Evolutionary conservation across 2,329 filamentous ascomycete genomes (phyloP), one percentile per base, ranked within the genome.

Genomic region (Trichoderma koningii): DNA sequence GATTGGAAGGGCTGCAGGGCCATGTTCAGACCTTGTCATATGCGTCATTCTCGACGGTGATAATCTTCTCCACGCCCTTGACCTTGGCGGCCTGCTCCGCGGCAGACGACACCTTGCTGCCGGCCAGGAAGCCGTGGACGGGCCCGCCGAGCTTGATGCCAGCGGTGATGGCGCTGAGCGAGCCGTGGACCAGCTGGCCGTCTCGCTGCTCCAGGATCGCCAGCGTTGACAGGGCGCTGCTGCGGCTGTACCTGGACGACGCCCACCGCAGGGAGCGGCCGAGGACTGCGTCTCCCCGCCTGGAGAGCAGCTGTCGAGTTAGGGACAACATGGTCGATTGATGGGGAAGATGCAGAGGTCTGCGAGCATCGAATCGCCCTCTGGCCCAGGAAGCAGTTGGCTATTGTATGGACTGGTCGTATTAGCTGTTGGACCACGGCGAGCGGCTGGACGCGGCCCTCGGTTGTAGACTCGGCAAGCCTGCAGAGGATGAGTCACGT

Each of bases 141-240:
- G 89, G 81, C 4, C 93, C 94, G 64, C 94, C 94, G 7, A 98
- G 80, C 77, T 93, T 93, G 77, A 89, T 85, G 21, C 93, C 94
- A 9, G 95, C 95, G 9, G 91, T 90, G 66, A 98, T 85, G 51
- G 93, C 90, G 73, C 91, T 91, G 64, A 97, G 82, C 5, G 93
- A 97, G 23, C 90, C 89, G 67, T 85, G 79, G 74, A 92, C 93
- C 69, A 99, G 85, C 79, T 93, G 89, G 68, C 95, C 95, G 73
- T 96, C 90, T 73, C 89, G 88, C 79, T 98, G 95, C 80, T 99
- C 95, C 68, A 99, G 86, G 62, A 99, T 82, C 52, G 94, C 94
- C 64, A 99, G 85, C 42, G 60, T 63, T 17, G 60, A 63, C 44
- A 63, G 60, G 48, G 60, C 50, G 38, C 28, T 63, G 48, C 50